A percentile compares a stretch with the other conserved stretches of the same genome.
Conservation (phyloP, 495 filamentous ascomycete genomes). For the Cercophora samala region DNA sequence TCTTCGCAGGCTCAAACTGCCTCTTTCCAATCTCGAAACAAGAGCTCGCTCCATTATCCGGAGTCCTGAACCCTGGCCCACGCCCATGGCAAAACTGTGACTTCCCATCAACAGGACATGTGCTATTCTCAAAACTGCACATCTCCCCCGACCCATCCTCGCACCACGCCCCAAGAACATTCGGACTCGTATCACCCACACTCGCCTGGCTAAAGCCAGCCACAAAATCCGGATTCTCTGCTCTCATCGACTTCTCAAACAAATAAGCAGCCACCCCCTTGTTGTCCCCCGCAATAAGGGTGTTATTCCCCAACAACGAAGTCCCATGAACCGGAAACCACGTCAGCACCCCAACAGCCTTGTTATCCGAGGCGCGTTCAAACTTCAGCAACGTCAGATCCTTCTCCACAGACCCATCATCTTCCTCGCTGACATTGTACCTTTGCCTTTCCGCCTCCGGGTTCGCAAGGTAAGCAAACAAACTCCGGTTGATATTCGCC, state of each 20-base stretch:
- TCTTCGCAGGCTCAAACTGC: slow-evolving; percentile 67
- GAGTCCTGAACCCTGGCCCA: slow-evolving; percentile 71
- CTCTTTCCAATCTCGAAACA: slow-evolving; percentile 75
- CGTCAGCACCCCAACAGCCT: slow-evolving; percentile 74
- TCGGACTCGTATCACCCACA: slow-evolving; percentile 90
- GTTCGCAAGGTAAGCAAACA: slow-evolving; percentile 89
- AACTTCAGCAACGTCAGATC: slow-evolving; percentile 81
- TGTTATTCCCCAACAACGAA: slow-evolving; percentile 89
- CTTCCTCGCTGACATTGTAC: slow-evolving; percentile 58
- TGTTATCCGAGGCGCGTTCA: slow-evolving; percentile 64
- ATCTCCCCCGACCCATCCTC: slow-evolving; percentile 69
- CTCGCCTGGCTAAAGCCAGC: slow-evolving; percentile 94
- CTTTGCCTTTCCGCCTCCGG: slow-evolving; percentile 69
- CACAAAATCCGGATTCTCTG: slow-evolving; percentile 62
- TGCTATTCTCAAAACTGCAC: slow-evolving; percentile 74
- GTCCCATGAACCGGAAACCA: slow-evolving; percentile 97
- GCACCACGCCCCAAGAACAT: slow-evolving; percentile 79
- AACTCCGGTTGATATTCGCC: slow-evolving; percentile 86
- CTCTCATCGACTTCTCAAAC: slow-evolving; percentile 68
- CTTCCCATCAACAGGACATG: slow-evolving; percentile 62
- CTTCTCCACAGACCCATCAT: slow-evolving; percentile 77
- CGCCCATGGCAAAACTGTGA: slow-evolving; percentile 79
- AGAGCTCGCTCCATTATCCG: slow-evolving; percentile 71
- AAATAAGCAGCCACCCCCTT: slow-evolving; percentile 90
- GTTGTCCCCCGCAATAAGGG: slow-evolving; percentile 87